Evolutionary conservation across 179 eudicot species (phyloP), one percentile per base, ranked within the genome.

Genomic region (Vitellaria paradoxa): DNA sequence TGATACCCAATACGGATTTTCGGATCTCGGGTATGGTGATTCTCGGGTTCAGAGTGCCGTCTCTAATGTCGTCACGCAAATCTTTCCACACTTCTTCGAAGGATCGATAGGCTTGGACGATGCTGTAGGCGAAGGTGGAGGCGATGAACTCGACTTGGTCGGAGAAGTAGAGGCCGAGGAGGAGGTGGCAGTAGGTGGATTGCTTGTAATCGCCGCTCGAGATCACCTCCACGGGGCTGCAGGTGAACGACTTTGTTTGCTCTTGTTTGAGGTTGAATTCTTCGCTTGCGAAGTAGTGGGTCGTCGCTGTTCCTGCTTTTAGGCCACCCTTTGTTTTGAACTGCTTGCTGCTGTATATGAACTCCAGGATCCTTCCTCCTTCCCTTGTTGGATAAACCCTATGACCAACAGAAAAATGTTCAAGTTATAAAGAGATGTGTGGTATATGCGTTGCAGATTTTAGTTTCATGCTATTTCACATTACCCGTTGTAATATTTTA

Each of bases 121-220:
- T 81, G 82, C 89, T 86, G 77, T 82, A 90, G 0, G 91, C 85
- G 26, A 92, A 92, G 0, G 92, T 90, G 42, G 97, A 92, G 71
- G 94, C 77, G 59, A 90, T 76, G 77, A 80, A 87, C 45, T 92
- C 90, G 55, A 90, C 85, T 63, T 90, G 75, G n/a, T 77, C 77
- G 24, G 83, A 82, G 73, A 70, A 84, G 81, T 72, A 79, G 56
- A 92, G 85, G 75, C 97, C 97, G 1, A 90, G 90, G 49, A 92
- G 91, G 79, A 92, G 90, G 71, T 92, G 97, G 46, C 97, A 92
- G 40, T 92, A 92, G 3, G 90, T 90, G 52, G 97, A 77, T 79
- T 92, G 94, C 40, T 79, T 81, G 82, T 86, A 88, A 76, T 90
- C 97, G 7, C 92, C 91, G 70, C 91, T 72, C 3, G 88, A 86